Evolutionary conservation across 2,329 filamentous ascomycete genomes (phyloP), one percentile per base, ranked within the genome.

Genomic region (Ophiostoma sp.): DNA sequence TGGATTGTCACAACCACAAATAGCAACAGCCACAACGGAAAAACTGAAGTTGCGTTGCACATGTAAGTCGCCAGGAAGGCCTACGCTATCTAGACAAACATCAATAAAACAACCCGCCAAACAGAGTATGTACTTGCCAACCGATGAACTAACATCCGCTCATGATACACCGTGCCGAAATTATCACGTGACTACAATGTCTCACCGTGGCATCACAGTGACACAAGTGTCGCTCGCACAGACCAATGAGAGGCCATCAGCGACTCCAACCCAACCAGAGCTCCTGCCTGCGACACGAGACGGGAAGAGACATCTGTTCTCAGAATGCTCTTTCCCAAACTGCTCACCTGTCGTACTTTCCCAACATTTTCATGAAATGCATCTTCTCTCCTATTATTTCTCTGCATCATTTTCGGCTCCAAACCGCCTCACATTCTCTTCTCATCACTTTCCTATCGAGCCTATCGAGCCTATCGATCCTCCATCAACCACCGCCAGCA

Each of bases 241-340:
- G 42, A 50, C 64, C 64, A 68, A 68, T 68, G 39, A 48, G 22
- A 31, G 25, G 63, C 63, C 33, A 17, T 8, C 22, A 17, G 12
- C 52, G 2, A 3, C 8, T 22, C 59, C 31, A 63, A 36, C 57
- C 61, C 61, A 45, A 31, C 15, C 39, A 66, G 39, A 66, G 36
- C 63, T 45, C 39, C n/a, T 31, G 63, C 22, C 39, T 48, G 39
- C 15, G 39, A 31, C 22, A 66, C 63, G 61, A 48, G 12, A 66
- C 39, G 63, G 25, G n/a, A 48, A 66, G 3, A 8, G 42, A 64
- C 59, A 64, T 64, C 61, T 66, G 39, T 28, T 45, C 61, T 66
- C 36, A 28, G 28, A 31, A 22, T 22, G 42, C 42, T 50, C 64
- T 33, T 68, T 68, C 64, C 64, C 42, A 9, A n/a, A 50, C 17